Percentiles rank a stretch among this genome's conserved stretches.
phyloP scores from a whole-genome alignment of 2,329 filamentous ascomycete species.

The Talaromyces sp. region DNA sequence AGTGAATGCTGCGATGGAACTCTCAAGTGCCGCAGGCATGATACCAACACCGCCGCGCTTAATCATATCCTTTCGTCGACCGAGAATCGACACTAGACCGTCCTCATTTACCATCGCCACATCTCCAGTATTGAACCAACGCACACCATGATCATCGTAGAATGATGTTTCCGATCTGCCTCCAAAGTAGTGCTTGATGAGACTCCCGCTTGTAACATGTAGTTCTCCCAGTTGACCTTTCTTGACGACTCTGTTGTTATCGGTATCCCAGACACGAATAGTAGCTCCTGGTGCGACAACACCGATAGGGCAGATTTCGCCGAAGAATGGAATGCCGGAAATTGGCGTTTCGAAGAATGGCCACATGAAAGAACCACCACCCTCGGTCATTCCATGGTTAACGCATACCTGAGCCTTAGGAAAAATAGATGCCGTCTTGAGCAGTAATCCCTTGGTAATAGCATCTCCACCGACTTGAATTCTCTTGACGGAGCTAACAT shows the following conservation, averaged over 20 bases:
- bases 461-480: constrained; percentile 3
- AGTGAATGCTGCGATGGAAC: background rate
- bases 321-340: constrained; percentile 2
- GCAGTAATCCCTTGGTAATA: background rate
- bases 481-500: background rate
- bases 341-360: background rate
- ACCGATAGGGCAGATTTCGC: constrained; percentile 1
- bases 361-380: background rate
- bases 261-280: background rate
- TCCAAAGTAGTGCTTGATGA: background rate
- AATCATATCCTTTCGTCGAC: constrained; percentile 3
- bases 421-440: background rate
- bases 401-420: background rate
- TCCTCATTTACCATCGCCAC: background rate
- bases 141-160: background rate
- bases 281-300: background rate
- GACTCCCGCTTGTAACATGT: constrained; percentile 3
- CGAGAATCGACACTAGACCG: background rate
- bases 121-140: constrained; percentile 7
- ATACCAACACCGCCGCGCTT: constrained; percentile 5
- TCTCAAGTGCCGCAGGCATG: constrained; percentile 5
- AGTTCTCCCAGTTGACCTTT: background rate
- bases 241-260: background rate
- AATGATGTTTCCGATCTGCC: background rate
- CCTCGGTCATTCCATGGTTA: constrained; percentile 4